Percentiles rank a stretch among this genome's conserved stretches.
Conservation (phyloP, 1,284 basidiomycete genomes). For the Cryptococcus sp. region DNA sequence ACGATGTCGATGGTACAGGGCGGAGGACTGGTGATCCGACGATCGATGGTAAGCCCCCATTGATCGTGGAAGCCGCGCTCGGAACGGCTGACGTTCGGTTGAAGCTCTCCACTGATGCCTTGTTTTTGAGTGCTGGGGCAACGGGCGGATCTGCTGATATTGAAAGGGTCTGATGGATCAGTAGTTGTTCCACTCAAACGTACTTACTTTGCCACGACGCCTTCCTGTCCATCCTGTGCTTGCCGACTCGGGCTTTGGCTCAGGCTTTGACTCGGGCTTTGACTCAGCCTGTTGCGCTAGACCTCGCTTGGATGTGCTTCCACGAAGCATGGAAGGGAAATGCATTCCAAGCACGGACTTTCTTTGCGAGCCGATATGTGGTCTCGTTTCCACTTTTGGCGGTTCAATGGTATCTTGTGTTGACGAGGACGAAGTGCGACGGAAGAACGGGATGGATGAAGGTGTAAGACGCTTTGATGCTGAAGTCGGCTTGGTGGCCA, state of each 20-base stretch:
- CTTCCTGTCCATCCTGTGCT: slow-evolving; percentile 78
- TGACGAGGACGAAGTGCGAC: slow-evolving; percentile 85
- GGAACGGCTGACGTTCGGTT: slow-evolving; percentile 23
- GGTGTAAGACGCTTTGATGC: slow-evolving; percentile 71
- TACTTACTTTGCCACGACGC: slow-evolving; percentile 83
- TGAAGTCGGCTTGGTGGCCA: slow-evolving; percentile 25
- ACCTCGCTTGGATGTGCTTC: slow-evolving; percentile 76
- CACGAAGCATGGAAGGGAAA: slow-evolving; percentile 75
- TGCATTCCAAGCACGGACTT: slow-evolving; percentile 60
- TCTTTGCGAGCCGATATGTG: slow-evolving; percentile 11
- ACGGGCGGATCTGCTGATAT: slow-evolving; percentile 63
- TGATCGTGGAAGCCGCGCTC: slow-evolving; percentile 33
- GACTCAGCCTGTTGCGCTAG: slow-evolving; percentile 32
- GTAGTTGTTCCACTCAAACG: slow-evolving; percentile 9
- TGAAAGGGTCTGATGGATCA: slow-evolving; percentile 68
- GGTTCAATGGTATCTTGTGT: slow-evolving; percentile 57
- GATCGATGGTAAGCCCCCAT: slow-evolving; percentile 70
- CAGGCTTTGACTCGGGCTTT: slow-evolving; percentile 14
- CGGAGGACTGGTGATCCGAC: slow-evolving; percentile 85
- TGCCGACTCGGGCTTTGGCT: slow-evolving; percentile 6
- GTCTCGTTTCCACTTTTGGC: too few relatives aligned
- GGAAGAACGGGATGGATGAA: slow-evolving; percentile 93
- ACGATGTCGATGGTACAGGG: slow-evolving; percentile 46
- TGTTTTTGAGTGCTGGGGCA: slow-evolving; percentile 25
- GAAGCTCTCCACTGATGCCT: slow-evolving; percentile 31